These are phyloP conservation scores for Ogataea pilisensis DNA, from an alignment of 805 yeast genomes.

Conservation along the genomic window DNA sequence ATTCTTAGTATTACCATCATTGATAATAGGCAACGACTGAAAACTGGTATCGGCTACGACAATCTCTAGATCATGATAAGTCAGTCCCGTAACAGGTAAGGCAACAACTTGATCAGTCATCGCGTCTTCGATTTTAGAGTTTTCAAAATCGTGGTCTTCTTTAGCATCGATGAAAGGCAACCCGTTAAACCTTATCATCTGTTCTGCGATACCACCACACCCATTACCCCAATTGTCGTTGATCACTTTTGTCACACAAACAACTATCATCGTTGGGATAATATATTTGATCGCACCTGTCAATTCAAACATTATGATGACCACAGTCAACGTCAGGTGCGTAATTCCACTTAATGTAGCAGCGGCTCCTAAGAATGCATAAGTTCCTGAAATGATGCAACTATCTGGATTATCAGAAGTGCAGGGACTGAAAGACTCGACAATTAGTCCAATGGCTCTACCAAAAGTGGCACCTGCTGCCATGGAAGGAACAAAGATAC, in stretches of 20 bases:
- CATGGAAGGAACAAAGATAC: constrained; percentile 95
- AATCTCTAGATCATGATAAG: constrained; percentile 31
- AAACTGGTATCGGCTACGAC: constrained; percentile 33
- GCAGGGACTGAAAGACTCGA: constrained; percentile 44
- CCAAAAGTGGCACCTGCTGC: constrained; percentile 96
- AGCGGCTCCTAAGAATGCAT: constrained; percentile 94
- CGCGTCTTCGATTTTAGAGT: constrained; percentile 46
- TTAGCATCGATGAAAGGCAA: constrained; percentile 74
- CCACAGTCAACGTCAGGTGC: constrained; percentile 87
- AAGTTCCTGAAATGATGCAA: constrained; percentile 89
- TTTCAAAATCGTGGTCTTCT: constrained; percentile 59
- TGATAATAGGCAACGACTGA: constrained; percentile 53
- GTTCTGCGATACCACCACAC: constrained; percentile 87
- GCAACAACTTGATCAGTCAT: constrained; percentile 49
- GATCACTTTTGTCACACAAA: constrained; percentile 80
- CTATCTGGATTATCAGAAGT: constrained; percentile 31
- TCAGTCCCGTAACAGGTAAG: constrained; percentile 36
- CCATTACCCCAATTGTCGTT: constrained; percentile 69
- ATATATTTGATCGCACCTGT: constrained; percentile 93
- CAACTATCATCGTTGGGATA: constrained; percentile 94
- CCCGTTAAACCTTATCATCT: constrained; percentile 86
- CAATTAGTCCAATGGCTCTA: constrained; percentile 72
- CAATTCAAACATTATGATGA: constrained; percentile 90
- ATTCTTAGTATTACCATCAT: constrained; percentile 26
- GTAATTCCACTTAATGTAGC: constrained; percentile 94